A percentile compares a stretch with the other conserved stretches of the same genome.
These are phyloP conservation scores for Cutaneotrichosporon sp. DNA, from an alignment of 1,284 basidiomycete genomes.

Conservation along the genomic window DNA sequence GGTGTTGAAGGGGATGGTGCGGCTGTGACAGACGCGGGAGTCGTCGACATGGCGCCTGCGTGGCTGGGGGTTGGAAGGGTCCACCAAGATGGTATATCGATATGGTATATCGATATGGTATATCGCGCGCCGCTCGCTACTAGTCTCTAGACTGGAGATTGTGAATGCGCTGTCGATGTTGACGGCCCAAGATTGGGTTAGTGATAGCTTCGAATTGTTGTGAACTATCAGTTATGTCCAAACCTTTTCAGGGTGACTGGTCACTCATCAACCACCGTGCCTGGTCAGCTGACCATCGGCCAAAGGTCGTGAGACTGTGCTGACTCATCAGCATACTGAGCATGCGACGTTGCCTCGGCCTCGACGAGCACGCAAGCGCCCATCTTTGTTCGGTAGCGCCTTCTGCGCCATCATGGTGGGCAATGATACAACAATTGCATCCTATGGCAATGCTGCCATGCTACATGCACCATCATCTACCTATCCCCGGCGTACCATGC, in stretches of 20 bases:
- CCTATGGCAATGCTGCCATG: not conserved
- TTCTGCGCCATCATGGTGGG: too few species aligned
- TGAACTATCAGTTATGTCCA: not conserved
- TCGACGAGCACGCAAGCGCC: not conserved
- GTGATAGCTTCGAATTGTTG: not conserved
- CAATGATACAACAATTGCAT: conserved; percentile 2
- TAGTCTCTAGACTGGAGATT: not conserved
- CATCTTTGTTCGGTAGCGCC: not conserved
- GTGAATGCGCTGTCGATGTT: not conserved
- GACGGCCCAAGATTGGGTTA: not conserved
- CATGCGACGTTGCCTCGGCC: not conserved
- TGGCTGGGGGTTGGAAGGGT: not conserved
- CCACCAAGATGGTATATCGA: not conserved
- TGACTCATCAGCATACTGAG: not conserved
- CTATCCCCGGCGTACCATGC: not conserved
- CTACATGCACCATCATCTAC: not conserved
- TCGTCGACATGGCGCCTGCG: not conserved
- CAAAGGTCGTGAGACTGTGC: not conserved
- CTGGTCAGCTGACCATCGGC: not conserved
- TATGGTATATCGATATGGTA: not conserved
- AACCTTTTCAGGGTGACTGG: not conserved
- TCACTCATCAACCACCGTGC: not conserved
- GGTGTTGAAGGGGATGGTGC: not conserved
- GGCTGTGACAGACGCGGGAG: not conserved
- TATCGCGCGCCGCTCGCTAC: not conserved